Evolutionary conservation across 805 yeast species (phyloP).

Genomic region (Danielia oregonensis): DNA sequence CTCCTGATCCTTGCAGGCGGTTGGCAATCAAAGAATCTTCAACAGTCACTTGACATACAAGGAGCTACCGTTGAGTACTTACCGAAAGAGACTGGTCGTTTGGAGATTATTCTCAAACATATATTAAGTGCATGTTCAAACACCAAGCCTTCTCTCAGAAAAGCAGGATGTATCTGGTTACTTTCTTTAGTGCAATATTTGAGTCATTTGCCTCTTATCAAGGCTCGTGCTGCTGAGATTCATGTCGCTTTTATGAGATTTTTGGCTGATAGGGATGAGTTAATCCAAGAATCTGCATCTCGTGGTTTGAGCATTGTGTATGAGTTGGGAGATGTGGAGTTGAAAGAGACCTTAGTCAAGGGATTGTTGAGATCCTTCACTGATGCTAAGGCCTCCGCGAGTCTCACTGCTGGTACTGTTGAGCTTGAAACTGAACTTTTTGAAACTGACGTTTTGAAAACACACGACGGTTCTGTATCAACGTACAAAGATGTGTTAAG

Average conservation of each 20-base stretch:
- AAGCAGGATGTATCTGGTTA: conserved; percentile 82
- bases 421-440: conserved; percentile 79
- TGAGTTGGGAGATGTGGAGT: conserved; percentile 65
- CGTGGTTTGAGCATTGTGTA: conserved; percentile 81
- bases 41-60: conserved; percentile 52
- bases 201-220: conserved; percentile 42
- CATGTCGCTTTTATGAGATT: conserved; percentile 76
- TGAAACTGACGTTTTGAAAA: conserved; percentile 74
- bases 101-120: conserved; percentile 38
- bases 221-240: conserved; percentile 48
- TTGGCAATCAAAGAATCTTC: conserved; percentile 61
- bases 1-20: conserved; percentile 68
- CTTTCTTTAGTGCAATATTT: conserved; percentile 76
- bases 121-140: conserved; percentile 52
- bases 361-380: conserved; percentile 76
- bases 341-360: conserved; percentile 70
- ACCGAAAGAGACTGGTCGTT: conserved; percentile 16
- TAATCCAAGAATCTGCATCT: conserved; percentile 89
- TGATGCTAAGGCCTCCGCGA: conserved; percentile 48
- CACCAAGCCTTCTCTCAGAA: conserved; percentile 72
- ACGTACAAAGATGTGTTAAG: conserved; percentile 87
- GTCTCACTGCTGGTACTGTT: conserved; percentile 60
- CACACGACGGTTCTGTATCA: conserved; percentile 82
- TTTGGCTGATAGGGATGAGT: conserved; percentile 76
- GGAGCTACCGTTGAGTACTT: conserved; percentile 22